Conservation (phyloP, 768 basidiomycete species). For the Leccinum obscurum region DNA sequence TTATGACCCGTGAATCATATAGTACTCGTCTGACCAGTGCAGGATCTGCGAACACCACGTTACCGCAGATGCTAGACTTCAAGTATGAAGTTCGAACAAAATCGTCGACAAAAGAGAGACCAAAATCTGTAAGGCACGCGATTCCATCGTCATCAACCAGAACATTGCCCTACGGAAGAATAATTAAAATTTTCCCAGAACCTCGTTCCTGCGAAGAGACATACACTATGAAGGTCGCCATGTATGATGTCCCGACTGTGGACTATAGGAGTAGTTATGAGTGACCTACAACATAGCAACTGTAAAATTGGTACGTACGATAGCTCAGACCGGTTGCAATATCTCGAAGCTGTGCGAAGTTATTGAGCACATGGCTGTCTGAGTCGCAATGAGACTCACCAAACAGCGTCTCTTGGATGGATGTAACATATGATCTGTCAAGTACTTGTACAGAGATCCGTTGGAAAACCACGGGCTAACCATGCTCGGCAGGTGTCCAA, state of each 20-base stretch:
- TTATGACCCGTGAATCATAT: background rate
- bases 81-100: conserved; percentile 31
- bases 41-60: conserved; percentile 49
- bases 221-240: conserved; percentile 39
- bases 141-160: conserved; percentile 39
- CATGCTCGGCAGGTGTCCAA: conserved; percentile 32
- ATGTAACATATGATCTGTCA: background rate
- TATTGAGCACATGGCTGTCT: background rate
- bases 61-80: conserved; percentile 38
- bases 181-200: background rate
- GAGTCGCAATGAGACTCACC: conserved; percentile 10
- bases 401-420: conserved; percentile 4
- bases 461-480: conserved; percentile 35
- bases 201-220: background rate
- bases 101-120: conserved; percentile 34
- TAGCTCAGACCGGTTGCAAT: conserved; percentile 24
- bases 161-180: conserved; percentile 37
- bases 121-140: conserved; percentile 52
- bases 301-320: conserved; percentile 16
- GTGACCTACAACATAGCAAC: background rate
- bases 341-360: conserved; percentile 18
- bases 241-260: conserved; percentile 30
- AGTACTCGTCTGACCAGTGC: conserved; percentile 18
- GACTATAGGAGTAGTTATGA: conserved; percentile 16
- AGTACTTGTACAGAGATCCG: conserved; percentile 27